Evolutionary conservation across 2,329 filamentous ascomycete species (phyloP), one percentile per base, ranked within the genome.

Genomic region (Xylariaceae sp.): DNA sequence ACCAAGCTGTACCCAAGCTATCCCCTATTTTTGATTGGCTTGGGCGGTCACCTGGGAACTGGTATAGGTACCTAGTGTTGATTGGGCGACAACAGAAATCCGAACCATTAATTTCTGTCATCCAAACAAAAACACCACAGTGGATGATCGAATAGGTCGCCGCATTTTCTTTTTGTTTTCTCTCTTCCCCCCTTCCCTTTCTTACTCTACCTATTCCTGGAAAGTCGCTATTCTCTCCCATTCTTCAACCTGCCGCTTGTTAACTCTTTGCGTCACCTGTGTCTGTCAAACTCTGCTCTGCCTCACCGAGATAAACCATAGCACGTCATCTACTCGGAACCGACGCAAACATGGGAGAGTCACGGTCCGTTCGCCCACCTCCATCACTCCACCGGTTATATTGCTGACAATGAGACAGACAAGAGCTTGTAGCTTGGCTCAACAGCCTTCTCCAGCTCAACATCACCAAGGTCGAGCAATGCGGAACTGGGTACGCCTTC

Each of bases 381-480:
- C 8, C 7, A 22, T 19, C 33, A 40, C 42, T 37, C 11, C 20
- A 37, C 22, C 32, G 8, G 14, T n/a, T 12, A 42, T 37, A 25
- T 23, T 11, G 22, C 47, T 48, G 25, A 48, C 42, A n/a, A 6
- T 7, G 12, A 22, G 3, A 48, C 62, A 97, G 93, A 77, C 93
- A 98, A 74, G 93, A 98, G 75, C 82, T 98, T 60, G 78, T 98
- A 60, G 80, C 84, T 73, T 98, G 93, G 93, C 77, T 97, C 57
- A 98, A 98, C 78, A 92, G 88, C 78, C 86, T 98, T 53, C 83
- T 98, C 41, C 90, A 96, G 75, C 85, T 98, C 64, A 98, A 97
- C 75, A 83, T 98, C 62, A 97, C 87, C 62, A 97, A 96, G 73
- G 89, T 98, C 67, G 93, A 98, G 75, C 93, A 98, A 79, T 97